These are phyloP conservation scores for Furcasterigmium sp. DNA, from an alignment of 2,329 filamentous ascomycete species.

Conservation along the genomic window DNA sequence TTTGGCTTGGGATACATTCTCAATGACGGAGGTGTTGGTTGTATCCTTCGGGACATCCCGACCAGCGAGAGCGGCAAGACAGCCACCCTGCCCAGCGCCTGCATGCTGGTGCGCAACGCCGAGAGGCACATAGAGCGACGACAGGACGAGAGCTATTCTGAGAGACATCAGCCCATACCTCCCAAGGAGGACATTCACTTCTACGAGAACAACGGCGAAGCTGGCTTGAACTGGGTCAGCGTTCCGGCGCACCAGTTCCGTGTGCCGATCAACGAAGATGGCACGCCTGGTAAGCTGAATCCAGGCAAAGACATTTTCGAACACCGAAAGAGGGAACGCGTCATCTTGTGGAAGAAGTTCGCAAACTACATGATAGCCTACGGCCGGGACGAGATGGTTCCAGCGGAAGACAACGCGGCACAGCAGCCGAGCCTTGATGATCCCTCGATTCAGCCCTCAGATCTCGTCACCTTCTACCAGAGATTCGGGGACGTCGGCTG, in stretches of 20 bases:
- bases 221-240: conserved; percentile 57
- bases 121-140: conserved; percentile 64
- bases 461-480: conserved; percentile 76
- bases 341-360: conserved; percentile 68
- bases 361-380: conserved; percentile 71
- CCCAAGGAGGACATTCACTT: conserved; percentile 64
- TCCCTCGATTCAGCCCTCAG: conserved; percentile 31
- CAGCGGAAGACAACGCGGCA: conserved; percentile 38
- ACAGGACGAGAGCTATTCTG: conserved; percentile 47
- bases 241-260: conserved; percentile 60
- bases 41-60: conserved; percentile 54
- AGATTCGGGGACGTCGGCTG: conserved; percentile 75
- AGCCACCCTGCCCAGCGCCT: conserved; percentile 60
- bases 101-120: conserved; percentile 66
- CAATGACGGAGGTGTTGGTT: conserved; percentile 76
- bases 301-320: conserved; percentile 61
- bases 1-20: conserved; percentile 81
- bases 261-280: conserved; percentile 48
- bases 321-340: conserved; percentile 59
- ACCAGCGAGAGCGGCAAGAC: conserved; percentile 43
- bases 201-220: conserved; percentile 64
- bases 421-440: conserved; percentile 20
- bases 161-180: conserved; percentile 58
- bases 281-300: conserved; percentile 55
- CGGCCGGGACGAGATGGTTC: conserved; percentile 61